Conservation (phyloP, 148 eudicot genomes). For the Chenopodium album region DNA sequence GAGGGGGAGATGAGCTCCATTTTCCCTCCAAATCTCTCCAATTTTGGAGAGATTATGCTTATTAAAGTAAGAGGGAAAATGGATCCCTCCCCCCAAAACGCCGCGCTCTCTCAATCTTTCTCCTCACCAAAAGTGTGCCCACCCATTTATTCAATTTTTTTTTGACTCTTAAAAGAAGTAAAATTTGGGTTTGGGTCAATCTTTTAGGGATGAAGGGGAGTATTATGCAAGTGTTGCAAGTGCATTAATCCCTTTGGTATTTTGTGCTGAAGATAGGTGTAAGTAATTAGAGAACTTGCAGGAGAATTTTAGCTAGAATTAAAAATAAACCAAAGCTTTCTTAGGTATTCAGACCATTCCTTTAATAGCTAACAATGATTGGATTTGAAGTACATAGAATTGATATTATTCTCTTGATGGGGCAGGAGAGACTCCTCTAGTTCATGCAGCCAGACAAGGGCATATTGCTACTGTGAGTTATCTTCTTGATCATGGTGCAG, state of each 20-base stretch:
- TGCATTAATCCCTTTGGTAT: background rate
- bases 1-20: no score
- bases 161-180: no score
- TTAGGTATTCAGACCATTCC: background rate
- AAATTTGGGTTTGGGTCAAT: no score
- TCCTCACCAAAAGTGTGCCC: no score
- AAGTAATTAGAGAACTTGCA: background rate
- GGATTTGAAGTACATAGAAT: background rate
- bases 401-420: conserved; percentile 1
- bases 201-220: no score
- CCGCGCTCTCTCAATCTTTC: no score
- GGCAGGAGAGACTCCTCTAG: conserved; percentile 88
- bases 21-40: no score
- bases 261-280: background rate
- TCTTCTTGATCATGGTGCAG: conserved; percentile 78
- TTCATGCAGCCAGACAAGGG: conserved; percentile 95
- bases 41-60: no score
- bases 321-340: background rate
- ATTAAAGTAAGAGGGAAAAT: no score
- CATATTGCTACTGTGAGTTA: conserved; percentile 65
- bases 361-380: background rate
- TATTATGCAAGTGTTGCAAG: background rate
- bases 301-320: background rate
- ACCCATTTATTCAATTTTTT: no score
- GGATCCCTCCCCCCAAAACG: no score